phyloP scores from a whole-genome alignment of 148 eudicot genomes.

The Chenopodium album region DNA sequence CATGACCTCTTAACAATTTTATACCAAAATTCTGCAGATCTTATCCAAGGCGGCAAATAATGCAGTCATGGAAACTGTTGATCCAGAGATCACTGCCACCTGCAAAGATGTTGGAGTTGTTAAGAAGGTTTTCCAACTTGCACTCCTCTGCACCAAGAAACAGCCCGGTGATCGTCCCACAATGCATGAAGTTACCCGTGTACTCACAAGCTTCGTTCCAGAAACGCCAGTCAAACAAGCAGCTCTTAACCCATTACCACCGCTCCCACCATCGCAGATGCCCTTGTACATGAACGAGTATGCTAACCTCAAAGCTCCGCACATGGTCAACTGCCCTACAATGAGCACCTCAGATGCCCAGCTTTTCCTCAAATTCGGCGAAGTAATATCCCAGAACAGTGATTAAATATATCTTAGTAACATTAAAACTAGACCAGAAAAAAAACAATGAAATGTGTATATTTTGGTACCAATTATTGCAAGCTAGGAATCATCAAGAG shows the following conservation, averaged over 20 bases:
- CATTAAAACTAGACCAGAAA: not conserved
- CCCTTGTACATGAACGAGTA: constrained; percentile 90
- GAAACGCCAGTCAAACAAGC: constrained; percentile 35
- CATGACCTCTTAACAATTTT: not conserved
- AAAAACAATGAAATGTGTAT: constrained; percentile 22
- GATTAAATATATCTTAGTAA: constrained; percentile 18
- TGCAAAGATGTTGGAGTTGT: constrained; percentile 82
- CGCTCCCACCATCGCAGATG: constrained; percentile 47
- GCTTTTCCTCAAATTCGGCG: constrained; percentile 85
- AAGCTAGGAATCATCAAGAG: constrained; percentile 22
- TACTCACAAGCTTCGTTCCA: constrained; percentile 66
- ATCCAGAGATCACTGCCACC: constrained; percentile 61
- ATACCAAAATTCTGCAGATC: constrained; percentile 40
- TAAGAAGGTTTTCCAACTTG: constrained; percentile 91
- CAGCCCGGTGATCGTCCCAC: constrained; percentile 93
- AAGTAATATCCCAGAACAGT: constrained; percentile 94
- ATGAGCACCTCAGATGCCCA: constrained; percentile 99
- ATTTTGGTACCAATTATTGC: constrained; percentile 33
- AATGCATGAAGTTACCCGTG: constrained; percentile 93
- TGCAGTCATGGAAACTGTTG: constrained; percentile 93
- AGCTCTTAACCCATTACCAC: constrained; percentile 22
- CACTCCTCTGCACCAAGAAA: constrained; percentile 85
- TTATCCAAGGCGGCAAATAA: constrained; percentile 84
- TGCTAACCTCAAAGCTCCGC: constrained; percentile 84
- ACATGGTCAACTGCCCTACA: constrained; percentile 78